phyloP scores from a whole-genome alignment of 345 rosid species.

The Salix caprea region DNA sequence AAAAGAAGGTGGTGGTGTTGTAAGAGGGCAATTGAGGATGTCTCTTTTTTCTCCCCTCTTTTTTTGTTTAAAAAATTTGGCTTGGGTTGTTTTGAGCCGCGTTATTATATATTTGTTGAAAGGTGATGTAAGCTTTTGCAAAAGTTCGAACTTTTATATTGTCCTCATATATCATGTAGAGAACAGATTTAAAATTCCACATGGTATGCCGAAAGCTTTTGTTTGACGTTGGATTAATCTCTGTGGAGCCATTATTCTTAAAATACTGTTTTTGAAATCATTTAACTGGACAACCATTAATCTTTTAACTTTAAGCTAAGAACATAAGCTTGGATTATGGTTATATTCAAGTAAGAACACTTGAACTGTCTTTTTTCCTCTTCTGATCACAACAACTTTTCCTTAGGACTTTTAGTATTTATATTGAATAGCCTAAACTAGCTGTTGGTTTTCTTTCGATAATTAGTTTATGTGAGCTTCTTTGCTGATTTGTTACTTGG shows the following conservation, averaged over 20 bases:
- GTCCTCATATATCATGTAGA: constrained; percentile 30
- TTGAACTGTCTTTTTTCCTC: neutral
- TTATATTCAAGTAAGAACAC: neutral
- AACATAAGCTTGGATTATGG: neutral
- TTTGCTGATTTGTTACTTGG: constrained; percentile 1
- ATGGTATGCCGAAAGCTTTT: constrained; percentile 21
- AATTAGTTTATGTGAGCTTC: neutral
- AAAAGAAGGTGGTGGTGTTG: constrained; percentile 12
- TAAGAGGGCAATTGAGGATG: neutral
- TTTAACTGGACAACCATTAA: neutral
- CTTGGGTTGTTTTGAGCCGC: neutral
- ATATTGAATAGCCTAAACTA: neutral
- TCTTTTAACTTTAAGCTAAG: neutral
- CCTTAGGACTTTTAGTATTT: neutral
- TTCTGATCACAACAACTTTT: neutral
- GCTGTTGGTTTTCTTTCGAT: neutral
- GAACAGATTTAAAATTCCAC: constrained; percentile 34
- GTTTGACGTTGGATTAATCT: constrained; percentile 18
- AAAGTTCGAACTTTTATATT: constrained; percentile 42
- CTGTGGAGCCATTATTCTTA: neutral
- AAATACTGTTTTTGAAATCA: neutral
- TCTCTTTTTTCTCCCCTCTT: neutral
- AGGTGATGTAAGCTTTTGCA: constrained; percentile 39
- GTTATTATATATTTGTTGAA: constrained; percentile 37
- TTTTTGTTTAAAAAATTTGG: constrained; percentile 8